A percentile compares a stretch with the other conserved stretches of the same genome.
phyloP scores from a whole-genome alignment of 2,329 filamentous ascomycete species.

The Claviceps citrina region DNA sequence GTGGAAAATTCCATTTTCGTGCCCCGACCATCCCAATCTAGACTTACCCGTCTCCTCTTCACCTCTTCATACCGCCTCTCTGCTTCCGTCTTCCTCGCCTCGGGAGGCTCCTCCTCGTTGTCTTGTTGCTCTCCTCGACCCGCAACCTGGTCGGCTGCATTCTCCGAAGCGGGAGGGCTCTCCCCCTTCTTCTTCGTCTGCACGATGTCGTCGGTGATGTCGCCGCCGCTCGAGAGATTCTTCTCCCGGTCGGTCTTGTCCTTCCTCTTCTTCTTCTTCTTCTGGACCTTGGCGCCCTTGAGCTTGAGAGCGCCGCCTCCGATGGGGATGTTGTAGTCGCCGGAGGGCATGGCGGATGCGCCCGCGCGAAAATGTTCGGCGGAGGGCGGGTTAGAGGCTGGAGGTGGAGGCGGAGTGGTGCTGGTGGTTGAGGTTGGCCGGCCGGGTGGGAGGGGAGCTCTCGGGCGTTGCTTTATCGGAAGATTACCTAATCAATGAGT shows the following conservation, averaged over 20 bases:
- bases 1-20: too few relatives aligned
- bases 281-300: conserved; percentile 57
- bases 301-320: conserved; percentile 66
- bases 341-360: conserved; percentile 45
- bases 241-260: conserved; percentile 32
- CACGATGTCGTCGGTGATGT: conserved; percentile 6
- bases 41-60: conserved; percentile 60
- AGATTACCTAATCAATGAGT: not conserved
- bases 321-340: conserved; percentile 56
- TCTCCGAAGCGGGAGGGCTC: conserved; percentile 6
- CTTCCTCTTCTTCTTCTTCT: conserved; percentile 46
- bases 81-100: conserved; percentile 59
- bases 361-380: too few relatives aligned
- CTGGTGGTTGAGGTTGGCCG: not conserved
- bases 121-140: conserved; percentile 17
- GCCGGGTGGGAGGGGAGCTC: not conserved
- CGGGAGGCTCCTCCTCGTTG: conserved; percentile 12
- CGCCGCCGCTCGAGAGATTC: conserved; percentile 23
- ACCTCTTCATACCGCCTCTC: conserved; percentile 70
- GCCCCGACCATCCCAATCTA: too few relatives aligned
- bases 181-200: conserved; percentile 1
- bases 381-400: too few relatives aligned
- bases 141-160: conserved; percentile 14
- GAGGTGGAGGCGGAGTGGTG: not conserved
- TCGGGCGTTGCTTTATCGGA: not conserved